Conservation (phyloP, 129 eudicot genomes). For the Chrysanthemum makinoi region DNA sequence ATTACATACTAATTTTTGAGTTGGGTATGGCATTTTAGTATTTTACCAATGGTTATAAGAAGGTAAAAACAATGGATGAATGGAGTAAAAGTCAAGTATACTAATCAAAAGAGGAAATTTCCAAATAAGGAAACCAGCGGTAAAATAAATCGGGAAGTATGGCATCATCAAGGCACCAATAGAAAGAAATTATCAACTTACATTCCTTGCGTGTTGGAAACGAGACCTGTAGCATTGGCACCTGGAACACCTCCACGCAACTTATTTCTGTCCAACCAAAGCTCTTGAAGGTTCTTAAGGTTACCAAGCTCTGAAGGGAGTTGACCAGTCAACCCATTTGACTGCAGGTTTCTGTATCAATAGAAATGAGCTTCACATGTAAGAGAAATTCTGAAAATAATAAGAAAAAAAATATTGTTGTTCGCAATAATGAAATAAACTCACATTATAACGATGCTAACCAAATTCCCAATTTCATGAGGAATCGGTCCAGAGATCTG, state of each 20-base stretch:
- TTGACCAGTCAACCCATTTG: slow-evolving; percentile 81
- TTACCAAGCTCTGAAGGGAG: slow-evolving; percentile 71
- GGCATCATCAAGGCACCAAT: background rate
- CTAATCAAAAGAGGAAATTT: no score
- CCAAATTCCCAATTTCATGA: slow-evolving; percentile 73
- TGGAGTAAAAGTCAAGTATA: no score
- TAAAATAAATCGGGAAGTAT: no score
- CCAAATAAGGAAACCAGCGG: no score
- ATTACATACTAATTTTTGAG: no score
- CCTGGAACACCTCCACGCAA: slow-evolving; percentile 77
- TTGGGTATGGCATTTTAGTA: no score
- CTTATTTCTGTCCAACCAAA: slow-evolving; percentile 85
- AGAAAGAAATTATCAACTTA: slow-evolving; percentile 35
- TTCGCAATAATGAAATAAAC: slow-evolving; percentile 17
- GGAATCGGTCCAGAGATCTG: slow-evolving; percentile 97
- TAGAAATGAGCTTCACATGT: slow-evolving; percentile 11
- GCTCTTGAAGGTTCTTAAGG: slow-evolving; percentile 74
- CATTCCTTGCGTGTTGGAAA: slow-evolving; percentile 53
- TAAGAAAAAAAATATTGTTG: background rate
- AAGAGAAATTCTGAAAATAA: slow-evolving; percentile 4
- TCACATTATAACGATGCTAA: slow-evolving; percentile 59
- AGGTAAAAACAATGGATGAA: no score
- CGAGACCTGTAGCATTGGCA: slow-evolving; percentile 38
- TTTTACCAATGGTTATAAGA: no score
- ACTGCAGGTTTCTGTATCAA: slow-evolving; percentile 72